Evolutionary conservation across 139 green algal genomes (phyloP), one percentile per base, ranked within the genome.

Genomic region (Chara braunii): DNA sequence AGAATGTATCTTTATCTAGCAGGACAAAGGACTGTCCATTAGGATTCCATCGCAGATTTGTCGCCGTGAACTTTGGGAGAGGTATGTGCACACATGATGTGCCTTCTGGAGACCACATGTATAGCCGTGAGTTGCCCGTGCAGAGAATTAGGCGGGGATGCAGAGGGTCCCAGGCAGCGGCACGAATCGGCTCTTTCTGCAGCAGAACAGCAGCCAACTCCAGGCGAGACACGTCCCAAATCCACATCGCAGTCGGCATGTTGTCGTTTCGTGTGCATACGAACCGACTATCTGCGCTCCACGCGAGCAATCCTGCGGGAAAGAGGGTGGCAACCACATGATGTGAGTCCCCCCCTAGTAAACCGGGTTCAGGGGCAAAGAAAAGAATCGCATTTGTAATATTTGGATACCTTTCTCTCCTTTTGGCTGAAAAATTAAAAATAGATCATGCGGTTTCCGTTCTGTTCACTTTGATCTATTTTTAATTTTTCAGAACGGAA

Each of bases 71-170:
- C 22, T 55, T 67, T 2, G 77, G 43, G 37, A 93, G 67, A 1
- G 88, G 87, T 0, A 95, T 72, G 61, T 90, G 83, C 64, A 89
- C 83, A 45, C 89, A 89, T 23, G 81, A 89, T 8, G 87, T 85
- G 2, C 87, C 88, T 1, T 83, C 64, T 2, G 85, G 80, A 0
- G 83, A 84, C 88, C 88, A 95, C 61, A 95, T 37, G 62, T 86
- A 90, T 12, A 95, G 69, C n/a, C 80, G 77, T 14, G 36, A 32
- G 30, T 29, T 62, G 2, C 81, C 85, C 1, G 77, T 78, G 11
- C 66, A 79, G 1, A 90, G 30, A 0, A 75, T 79, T 45, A 94
- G 70, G 7, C 78, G 79, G 52, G 42, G 12, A 5, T 34, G 23
- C 23, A 18, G n/a, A 3, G 67, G 62, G 4, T 70, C 67, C 88